A percentile compares a stretch with the other conserved stretches of the same genome.
These are phyloP conservation scores for Multifurca ochricompacta DNA, from an alignment of 768 basidiomycete genomes.

Conservation along the genomic window DNA sequence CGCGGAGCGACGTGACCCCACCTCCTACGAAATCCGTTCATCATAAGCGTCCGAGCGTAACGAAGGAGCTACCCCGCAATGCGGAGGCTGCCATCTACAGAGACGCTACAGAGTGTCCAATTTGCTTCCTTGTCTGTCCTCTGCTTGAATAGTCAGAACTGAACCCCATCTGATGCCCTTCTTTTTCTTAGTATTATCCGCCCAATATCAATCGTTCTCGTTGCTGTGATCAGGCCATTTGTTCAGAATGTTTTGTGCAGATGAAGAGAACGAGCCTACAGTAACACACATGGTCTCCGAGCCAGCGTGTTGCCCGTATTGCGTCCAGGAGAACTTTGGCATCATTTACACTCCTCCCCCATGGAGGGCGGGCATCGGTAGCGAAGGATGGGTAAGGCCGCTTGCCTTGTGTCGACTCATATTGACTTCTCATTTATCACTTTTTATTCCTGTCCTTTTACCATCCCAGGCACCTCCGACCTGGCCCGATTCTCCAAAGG, in stretches of 20 bases:
- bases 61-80: constrained; percentile 56
- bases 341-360: constrained; percentile 76
- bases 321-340: constrained; percentile 96
- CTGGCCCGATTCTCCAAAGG: constrained; percentile 50
- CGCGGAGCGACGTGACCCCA: constrained; percentile 38
- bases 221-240: constrained; percentile 97
- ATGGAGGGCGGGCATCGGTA: constrained; percentile 76
- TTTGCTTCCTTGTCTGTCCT: constrained; percentile 85
- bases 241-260: constrained; percentile 98
- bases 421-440: constrained; percentile 5
- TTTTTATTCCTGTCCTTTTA: constrained; percentile 1
- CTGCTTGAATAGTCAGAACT: constrained; percentile 12
- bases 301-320: constrained; percentile 95
- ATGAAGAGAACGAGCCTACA: constrained; percentile 96
- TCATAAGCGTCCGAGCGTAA: constrained; percentile 45
- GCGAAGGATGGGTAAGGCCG: constrained; percentile 56
- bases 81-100: constrained; percentile 78
- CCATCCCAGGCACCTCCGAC: constrained; percentile 25
- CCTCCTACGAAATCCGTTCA: constrained; percentile 33
- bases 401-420: constrained; percentile 2
- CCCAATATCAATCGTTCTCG: constrained; percentile 94
- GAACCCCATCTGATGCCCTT: constrained; percentile 10
- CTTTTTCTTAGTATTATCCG: constrained; percentile 75
- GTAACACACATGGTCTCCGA: constrained; percentile 94
- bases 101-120: constrained; percentile 89